Evolutionary conservation across 768 basidiomycete species (phyloP).

Genomic region (Lentinus brumalis): DNA sequence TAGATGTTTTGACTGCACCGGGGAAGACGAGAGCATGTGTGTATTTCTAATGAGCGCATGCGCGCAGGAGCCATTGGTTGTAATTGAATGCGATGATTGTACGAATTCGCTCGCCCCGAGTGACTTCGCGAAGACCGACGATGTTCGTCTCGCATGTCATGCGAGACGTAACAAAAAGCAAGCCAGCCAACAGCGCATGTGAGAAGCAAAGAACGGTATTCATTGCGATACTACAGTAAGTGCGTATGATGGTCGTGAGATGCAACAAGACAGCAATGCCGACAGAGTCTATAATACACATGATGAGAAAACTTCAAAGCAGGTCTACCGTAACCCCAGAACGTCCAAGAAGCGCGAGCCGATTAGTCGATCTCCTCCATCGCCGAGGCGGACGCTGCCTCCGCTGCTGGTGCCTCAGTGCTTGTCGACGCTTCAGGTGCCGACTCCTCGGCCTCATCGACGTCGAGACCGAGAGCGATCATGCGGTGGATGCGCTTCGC

Average conservation of each 20-base stretch:
- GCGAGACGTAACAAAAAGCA: background rate
- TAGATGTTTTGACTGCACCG: constrained; percentile 17
- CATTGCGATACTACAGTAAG: constrained; percentile 19
- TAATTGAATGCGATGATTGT: too few relatives aligned
- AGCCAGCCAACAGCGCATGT: background rate
- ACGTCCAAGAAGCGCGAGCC: constrained; percentile 3
- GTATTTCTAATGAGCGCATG: too few relatives aligned
- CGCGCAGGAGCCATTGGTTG: too few relatives aligned
- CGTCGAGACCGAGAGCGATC: constrained; percentile 92
- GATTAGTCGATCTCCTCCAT: constrained; percentile 97
- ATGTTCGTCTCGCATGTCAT: too few relatives aligned
- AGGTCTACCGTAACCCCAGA: constrained; percentile 16
- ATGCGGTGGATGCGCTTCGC: constrained; percentile 96
- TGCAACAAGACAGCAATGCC: constrained; percentile 23
- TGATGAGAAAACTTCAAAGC: constrained; percentile 8
- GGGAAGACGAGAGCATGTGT: background rate
- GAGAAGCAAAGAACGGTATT: constrained; percentile 16
- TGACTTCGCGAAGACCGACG: too few relatives aligned
- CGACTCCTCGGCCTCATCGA: constrained; percentile 75
- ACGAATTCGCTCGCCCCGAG: too few relatives aligned
- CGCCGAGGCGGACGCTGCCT: constrained; percentile 69
- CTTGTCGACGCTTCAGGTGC: constrained; percentile 45
- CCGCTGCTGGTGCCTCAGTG: constrained; percentile 53
- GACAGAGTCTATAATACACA: constrained; percentile 17
- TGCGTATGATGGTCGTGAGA: constrained; percentile 14